Evolutionary conservation across 2,329 filamentous ascomycete genomes (phyloP), one percentile per base, ranked within the genome.

Genomic region (Penicillium glabrum): DNA sequence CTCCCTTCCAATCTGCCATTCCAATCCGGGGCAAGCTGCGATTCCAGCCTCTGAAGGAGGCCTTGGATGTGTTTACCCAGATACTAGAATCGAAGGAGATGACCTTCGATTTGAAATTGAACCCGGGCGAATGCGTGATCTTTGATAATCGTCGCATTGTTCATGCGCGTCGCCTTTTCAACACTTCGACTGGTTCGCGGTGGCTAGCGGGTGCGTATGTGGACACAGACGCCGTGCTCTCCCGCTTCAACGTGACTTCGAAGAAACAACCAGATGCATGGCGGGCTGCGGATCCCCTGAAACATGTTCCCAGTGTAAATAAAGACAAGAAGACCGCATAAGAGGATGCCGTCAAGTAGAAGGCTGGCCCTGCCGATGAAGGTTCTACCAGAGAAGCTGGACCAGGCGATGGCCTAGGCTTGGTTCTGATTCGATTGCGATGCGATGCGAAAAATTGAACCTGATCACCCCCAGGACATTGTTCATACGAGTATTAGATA

Each of bases 151-250:
- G 86, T 57, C 82, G 93, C 19, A 81, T 96, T n/a, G 74, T 96
- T 69, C 95, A 98, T 77, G 93, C 92, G 0, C 81, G 95, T 4
- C 83, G 80, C 16, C 84, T 86, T 29, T 98, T 98, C 73, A 86
- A 93, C 56, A 68, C 71, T 21, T 57, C 56, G 3, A 80, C 82
- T 7, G 90, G 90, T 1, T 83, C 86, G 59, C 81, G 93, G 51
- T 96, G 91, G 90, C 75, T 98, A 53, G 89, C 90, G 65, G 95
- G 95, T 5, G 84, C 90, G 0, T 99, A 98, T 74, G 81, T 97
- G 27, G 85, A 89, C 60, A 79, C 83, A 5, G 87, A 90, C 76
- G 83, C 85, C 2, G 83, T 87, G 52, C 67, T 75, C 54, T 82
- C 79, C 21, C 75, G 72, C 52, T 76, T 80, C 59, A 70, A 78